Conservation (phyloP, 495 filamentous ascomycete species). For the Podospora fimiseda region DNA sequence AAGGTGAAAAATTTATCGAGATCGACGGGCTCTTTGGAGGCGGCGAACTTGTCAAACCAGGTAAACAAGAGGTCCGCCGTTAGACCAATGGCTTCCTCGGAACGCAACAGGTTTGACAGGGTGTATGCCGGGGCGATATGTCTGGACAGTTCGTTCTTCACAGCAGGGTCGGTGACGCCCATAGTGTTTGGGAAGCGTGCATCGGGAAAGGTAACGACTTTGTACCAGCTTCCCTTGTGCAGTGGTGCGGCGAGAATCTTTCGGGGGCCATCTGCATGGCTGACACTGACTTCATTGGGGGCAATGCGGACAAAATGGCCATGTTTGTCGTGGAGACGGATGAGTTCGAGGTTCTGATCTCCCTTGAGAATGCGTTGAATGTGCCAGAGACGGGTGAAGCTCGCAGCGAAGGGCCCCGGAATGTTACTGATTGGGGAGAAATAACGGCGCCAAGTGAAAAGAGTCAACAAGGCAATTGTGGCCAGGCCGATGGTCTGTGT, state of each 20-base stretch:
- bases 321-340: constrained; percentile 37
- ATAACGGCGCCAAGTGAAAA: constrained; percentile 15
- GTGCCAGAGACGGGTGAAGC: constrained; percentile 38
- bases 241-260: constrained; percentile 23
- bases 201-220: constrained; percentile 36
- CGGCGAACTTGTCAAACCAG: constrained; percentile 29
- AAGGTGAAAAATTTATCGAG: constrained; percentile 37
- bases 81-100: constrained; percentile 34
- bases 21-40: constrained; percentile 19
- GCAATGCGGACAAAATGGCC: constrained; percentile 45
- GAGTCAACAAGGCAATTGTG: constrained; percentile 1
- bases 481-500: not conserved
- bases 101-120: constrained; percentile 38
- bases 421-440: constrained; percentile 23
- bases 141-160: constrained; percentile 32
- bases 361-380: constrained; percentile 34
- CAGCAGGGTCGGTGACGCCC: constrained; percentile 34
- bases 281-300: constrained; percentile 43
- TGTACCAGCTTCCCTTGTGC: constrained; percentile 27
- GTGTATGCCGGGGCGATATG: constrained; percentile 37
- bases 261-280: constrained; percentile 40
- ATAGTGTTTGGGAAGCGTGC: constrained; percentile 40
- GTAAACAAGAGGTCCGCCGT: constrained; percentile 27
- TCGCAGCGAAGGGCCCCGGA: constrained; percentile 38
- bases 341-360: constrained; percentile 31